Evolutionary conservation across 306 rosid species (phyloP).

Genomic region (Geum urbanum): DNA sequence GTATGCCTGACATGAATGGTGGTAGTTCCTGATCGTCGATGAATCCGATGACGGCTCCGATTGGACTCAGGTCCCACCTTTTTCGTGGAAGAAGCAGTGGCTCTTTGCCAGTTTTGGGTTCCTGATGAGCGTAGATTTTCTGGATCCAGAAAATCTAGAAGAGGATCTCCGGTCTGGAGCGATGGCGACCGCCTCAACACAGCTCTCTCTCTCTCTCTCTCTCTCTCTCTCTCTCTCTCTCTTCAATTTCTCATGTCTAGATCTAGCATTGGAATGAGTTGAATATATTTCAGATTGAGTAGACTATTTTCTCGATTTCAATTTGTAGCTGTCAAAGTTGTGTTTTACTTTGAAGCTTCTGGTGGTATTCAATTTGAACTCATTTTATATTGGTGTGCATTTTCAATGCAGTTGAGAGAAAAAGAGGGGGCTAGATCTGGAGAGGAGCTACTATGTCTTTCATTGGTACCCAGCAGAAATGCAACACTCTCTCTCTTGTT

Average conservation of each 20-base stretch:
- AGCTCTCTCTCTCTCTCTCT: too few species aligned
- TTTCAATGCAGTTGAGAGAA: constrained; percentile 11
- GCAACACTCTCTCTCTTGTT: too few species aligned
- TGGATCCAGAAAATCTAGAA: constrained; percentile 88
- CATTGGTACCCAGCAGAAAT: constrained; percentile 80
- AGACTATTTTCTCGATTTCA: too few species aligned
- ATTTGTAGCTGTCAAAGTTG: not conserved
- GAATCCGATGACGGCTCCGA: constrained; percentile 23
- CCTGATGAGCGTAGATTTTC: constrained; percentile 79
- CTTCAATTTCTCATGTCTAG: too few species aligned
- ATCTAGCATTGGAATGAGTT: too few species aligned
- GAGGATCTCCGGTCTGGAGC: constrained; percentile 91
- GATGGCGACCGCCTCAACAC: constrained; percentile 36
- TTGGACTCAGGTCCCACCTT: constrained; percentile 38
- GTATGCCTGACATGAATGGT: constrained; percentile 66
- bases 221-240: too few species aligned
- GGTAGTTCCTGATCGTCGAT: constrained; percentile 48
- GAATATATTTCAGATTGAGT: too few species aligned
- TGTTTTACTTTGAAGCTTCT: not conserved
- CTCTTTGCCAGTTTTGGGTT: constrained; percentile 77
- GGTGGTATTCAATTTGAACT: not conserved
- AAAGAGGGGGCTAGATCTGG: constrained; percentile 49
- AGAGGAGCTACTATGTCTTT: constrained; percentile 57
- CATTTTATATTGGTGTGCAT: not conserved
- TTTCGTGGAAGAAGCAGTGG: constrained; percentile 88